A percentile compares a stretch with the other conserved stretches of the same genome.
Conservation (phyloP, 441 rosid species). For the Bruguiera hainesii region DNA sequence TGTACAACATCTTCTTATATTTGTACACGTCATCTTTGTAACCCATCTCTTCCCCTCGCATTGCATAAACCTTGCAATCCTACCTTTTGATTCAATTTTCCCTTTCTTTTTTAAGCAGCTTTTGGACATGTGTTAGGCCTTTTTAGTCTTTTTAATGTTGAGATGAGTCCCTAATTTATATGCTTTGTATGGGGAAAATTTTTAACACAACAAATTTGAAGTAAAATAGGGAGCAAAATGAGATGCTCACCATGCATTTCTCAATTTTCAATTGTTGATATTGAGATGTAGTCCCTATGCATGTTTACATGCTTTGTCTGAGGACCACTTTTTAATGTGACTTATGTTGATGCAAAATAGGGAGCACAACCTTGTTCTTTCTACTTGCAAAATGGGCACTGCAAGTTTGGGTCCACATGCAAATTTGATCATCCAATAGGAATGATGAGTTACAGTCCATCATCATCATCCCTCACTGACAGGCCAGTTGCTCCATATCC, state of each 20-base stretch:
- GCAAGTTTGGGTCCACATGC: slow-evolving; percentile 84
- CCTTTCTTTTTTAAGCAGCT: neutral
- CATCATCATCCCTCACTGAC: slow-evolving; percentile 76
- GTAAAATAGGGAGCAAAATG: slow-evolving; percentile 52
- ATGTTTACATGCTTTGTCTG: neutral
- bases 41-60: too few relatives aligned
- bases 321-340: neutral
- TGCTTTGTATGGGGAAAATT: neutral
- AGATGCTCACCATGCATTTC: neutral
- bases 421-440: slow-evolving; percentile 80
- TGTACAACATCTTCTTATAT: neutral
- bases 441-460: slow-evolving; percentile 69
- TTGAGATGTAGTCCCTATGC: slow-evolving; percentile 1
- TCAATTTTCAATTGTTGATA: neutral
- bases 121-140: neutral
- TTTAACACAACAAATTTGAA: slow-evolving; percentile 2
- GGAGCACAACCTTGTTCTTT: slow-evolving; percentile 69
- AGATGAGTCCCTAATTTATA: neutral
- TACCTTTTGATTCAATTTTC: too few relatives aligned
- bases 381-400: slow-evolving; percentile 78
- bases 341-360: slow-evolving; percentile 29
- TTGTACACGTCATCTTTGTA: neutral
- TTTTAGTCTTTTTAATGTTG: neutral
- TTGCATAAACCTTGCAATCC: too few relatives aligned
- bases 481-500: slow-evolving; percentile 81